Conservation (phyloP, 176 grass and related monocot genomes). For the Zea luxurians region DNA sequence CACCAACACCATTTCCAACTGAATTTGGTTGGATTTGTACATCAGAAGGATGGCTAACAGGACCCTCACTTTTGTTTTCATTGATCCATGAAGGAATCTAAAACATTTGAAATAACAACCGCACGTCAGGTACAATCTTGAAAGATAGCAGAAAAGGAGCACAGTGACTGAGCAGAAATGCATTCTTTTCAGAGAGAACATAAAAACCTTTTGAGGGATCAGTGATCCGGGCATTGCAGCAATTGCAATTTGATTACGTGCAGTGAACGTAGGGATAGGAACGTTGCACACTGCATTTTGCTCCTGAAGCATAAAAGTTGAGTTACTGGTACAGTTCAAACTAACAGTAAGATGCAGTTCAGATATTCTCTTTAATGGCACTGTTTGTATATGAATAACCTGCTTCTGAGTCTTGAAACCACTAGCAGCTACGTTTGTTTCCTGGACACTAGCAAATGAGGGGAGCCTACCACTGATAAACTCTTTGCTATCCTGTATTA, state of each 20-base stretch:
- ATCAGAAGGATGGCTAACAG: slow-evolving; percentile 46
- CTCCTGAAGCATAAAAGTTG: slow-evolving; percentile 45
- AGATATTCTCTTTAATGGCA: neutral
- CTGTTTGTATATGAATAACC: slow-evolving; percentile 33
- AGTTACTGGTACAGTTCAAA: slow-evolving; percentile 24
- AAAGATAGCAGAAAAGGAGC: slow-evolving; percentile 4
- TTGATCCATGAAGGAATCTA: slow-evolving; percentile 32
- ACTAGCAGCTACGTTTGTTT: slow-evolving; percentile 31
- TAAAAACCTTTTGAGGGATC: slow-evolving; percentile 44
- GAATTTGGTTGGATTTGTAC: slow-evolving; percentile 43
- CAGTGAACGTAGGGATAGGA: slow-evolving; percentile 44
- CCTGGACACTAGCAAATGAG: slow-evolving; percentile 24
- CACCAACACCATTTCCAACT: slow-evolving; percentile 32
- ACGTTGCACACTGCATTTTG: slow-evolving; percentile 50
- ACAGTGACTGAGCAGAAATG: neutral
- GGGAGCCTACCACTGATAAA: slow-evolving; percentile 35
- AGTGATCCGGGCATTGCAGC: slow-evolving; percentile 38
- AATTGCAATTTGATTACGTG: slow-evolving; percentile 35
- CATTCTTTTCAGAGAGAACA: slow-evolving; percentile 8
- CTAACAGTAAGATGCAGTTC: neutral
- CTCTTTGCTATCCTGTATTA: slow-evolving; percentile 53
- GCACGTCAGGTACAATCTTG: slow-evolving; percentile 19
- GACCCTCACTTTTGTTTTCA: slow-evolving; percentile 43
- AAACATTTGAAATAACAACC: slow-evolving; percentile 21
- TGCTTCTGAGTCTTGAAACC: slow-evolving; percentile 49